Percentiles rank a stretch among this genome's conserved stretches.
Conservation (phyloP, 805 yeast genomes). For the Saccharomycopsis sp. region DNA sequence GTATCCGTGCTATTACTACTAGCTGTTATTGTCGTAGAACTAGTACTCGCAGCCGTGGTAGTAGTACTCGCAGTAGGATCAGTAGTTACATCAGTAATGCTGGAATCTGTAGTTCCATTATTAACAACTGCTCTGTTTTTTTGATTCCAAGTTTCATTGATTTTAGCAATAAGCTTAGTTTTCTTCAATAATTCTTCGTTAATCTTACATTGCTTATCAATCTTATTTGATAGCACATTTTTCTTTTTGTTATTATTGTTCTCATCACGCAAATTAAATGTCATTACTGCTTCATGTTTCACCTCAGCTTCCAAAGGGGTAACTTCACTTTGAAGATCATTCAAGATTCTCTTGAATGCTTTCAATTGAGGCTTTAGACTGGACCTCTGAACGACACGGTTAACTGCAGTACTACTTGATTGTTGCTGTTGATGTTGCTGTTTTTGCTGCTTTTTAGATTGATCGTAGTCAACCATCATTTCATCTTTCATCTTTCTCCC, state of each 20-base stretch:
- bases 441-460: neutral
- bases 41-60: too few relatives aligned
- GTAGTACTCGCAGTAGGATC: too few relatives aligned
- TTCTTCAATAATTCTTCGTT: slow-evolving; percentile 26
- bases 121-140: slow-evolving; percentile 17
- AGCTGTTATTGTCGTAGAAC: too few relatives aligned
- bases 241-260: slow-evolving; percentile 24
- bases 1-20: too few relatives aligned
- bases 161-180: slow-evolving; percentile 30
- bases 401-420: neutral
- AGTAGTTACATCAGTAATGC: too few relatives aligned
- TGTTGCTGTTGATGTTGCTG: too few relatives aligned
- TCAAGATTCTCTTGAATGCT: slow-evolving; percentile 30
- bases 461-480: neutral
- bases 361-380: slow-evolving; percentile 30
- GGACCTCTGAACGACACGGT: slow-evolving; percentile 23
- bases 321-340: slow-evolving; percentile 30
- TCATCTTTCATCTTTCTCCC: neutral
- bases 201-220: neutral
- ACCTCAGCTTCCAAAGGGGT: slow-evolving; percentile 32
- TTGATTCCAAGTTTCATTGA: slow-evolving; percentile 33
- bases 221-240: slow-evolving; percentile 14
- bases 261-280: slow-evolving; percentile 27
- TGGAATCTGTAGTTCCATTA: neutral
- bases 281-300: slow-evolving; percentile 30